Evolutionary conservation across 139 green algal genomes (phyloP).

Genomic region (Nannochloris sp.): DNA sequence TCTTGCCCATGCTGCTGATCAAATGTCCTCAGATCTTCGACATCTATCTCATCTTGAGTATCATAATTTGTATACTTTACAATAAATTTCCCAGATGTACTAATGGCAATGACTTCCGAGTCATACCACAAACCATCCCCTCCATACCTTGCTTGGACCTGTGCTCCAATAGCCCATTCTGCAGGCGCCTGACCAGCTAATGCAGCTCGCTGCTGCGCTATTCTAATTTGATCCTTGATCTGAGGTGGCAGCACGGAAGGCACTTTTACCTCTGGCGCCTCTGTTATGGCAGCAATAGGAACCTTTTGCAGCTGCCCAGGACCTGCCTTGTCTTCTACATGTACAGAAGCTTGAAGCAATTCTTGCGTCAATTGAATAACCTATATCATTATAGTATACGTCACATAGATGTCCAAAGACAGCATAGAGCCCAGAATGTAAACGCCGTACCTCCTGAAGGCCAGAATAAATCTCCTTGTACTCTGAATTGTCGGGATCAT

Average conservation of each 20-base stretch:
- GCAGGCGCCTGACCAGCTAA: slow-evolving; percentile 54
- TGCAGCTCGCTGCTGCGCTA: slow-evolving; percentile 55
- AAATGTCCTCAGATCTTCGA: slow-evolving; percentile 28
- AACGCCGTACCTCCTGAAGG: slow-evolving; percentile 41
- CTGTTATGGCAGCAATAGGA: not conserved
- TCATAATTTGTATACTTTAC: slow-evolving; percentile 64
- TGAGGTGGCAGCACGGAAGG: slow-evolving; percentile 45
- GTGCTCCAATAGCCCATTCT: slow-evolving; percentile 63
- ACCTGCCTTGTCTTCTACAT: slow-evolving; percentile 7
- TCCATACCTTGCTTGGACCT: slow-evolving; percentile 51
- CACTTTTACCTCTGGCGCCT: slow-evolving; percentile 9
- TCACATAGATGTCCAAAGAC: too few relatives aligned
- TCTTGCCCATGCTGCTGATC: slow-evolving; percentile 7
- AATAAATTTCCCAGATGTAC: slow-evolving; percentile 45
- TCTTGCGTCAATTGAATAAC: slow-evolving; percentile 69
- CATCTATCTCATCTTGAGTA: slow-evolving; percentile 54
- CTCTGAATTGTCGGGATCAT: slow-evolving; percentile 59
- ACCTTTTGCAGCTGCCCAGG: not conserved
- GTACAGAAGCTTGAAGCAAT: slow-evolving; percentile 41
- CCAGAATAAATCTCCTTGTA: slow-evolving; percentile 59
- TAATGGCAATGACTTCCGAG: slow-evolving; percentile 29
- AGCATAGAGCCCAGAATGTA: too few relatives aligned
- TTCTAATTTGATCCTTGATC: slow-evolving; percentile 66
- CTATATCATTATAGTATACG: slow-evolving; percentile 16
- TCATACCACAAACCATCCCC: slow-evolving; percentile 36